These are phyloP conservation scores for Pythium chondricola DNA, from an alignment of 352 stramenopile genomes.

Conservation along the genomic window DNA sequence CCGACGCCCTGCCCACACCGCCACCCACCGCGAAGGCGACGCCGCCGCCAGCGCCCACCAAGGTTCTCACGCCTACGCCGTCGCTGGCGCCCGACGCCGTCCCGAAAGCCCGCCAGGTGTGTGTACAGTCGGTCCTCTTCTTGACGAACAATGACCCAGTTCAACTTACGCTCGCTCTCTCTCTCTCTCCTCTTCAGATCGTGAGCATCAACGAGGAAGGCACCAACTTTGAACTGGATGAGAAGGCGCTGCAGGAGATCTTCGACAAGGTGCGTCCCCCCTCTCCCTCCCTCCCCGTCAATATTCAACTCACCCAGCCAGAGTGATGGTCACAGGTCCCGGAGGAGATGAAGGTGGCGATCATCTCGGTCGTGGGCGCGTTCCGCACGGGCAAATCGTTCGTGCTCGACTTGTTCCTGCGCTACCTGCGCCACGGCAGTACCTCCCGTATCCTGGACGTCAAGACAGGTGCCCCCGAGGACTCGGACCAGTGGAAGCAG, in stretches of 20 bases:
- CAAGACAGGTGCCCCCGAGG: conserved; percentile 12
- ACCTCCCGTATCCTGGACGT: conserved; percentile 38
- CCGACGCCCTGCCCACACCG: background rate
- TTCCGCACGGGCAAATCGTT: conserved; percentile 99
- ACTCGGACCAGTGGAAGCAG: conserved; percentile 60
- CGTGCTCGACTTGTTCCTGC: conserved; percentile 96
- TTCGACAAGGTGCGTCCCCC: conserved; percentile 31
- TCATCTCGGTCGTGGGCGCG: conserved; percentile 97
- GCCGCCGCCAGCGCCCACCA: conserved; percentile 2
- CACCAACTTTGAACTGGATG: conserved; percentile 81
- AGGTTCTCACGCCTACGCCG: conserved; percentile 16
- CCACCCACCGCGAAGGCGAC: conserved; percentile 2
- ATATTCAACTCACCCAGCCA: too few relatives aligned
- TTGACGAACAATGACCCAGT: too few relatives aligned
- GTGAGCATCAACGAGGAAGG: conserved; percentile 86
- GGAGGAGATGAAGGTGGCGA: conserved; percentile 94
- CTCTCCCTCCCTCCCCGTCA: too few relatives aligned
- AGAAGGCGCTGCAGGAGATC: conserved; percentile 59
- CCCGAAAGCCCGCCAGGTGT: conserved; percentile 39
- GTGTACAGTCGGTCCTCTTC: too few relatives aligned
- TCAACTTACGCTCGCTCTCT: too few relatives aligned
- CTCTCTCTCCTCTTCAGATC: too few relatives aligned
- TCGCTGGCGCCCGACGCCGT: conserved; percentile 24
- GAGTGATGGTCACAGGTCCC: too few relatives aligned
- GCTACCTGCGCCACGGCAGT: conserved; percentile 89